Percentiles rank a stretch among this genome's conserved stretches.
phyloP scores from a whole-genome alignment of 345 rosid genomes.

The Theobroma cacao region DNA sequence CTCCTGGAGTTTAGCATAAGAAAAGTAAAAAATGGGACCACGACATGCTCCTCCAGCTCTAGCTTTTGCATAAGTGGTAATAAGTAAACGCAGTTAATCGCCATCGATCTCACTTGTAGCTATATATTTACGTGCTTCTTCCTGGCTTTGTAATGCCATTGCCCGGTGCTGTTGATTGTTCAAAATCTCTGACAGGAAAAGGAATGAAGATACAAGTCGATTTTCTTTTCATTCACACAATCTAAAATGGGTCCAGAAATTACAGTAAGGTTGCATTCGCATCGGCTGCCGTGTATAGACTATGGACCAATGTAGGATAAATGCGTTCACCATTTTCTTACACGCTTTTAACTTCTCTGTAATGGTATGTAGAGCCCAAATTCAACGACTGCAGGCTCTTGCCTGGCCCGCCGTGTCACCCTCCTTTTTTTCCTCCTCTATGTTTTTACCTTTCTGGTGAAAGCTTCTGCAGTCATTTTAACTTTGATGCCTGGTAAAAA shows the following conservation, averaged over 20 bases:
- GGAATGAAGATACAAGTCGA: constrained; percentile 2
- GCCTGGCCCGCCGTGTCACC: neutral
- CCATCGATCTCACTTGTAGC: neutral
- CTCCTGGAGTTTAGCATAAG: neutral
- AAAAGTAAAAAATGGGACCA: neutral
- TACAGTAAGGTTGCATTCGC: constrained; percentile 8
- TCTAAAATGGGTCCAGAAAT: constrained; percentile 15
- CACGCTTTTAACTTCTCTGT: neutral
- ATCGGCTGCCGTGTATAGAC: constrained; percentile 6
- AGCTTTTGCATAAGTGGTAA: neutral
- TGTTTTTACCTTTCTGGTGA: neutral
- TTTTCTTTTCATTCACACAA: constrained; percentile 18
- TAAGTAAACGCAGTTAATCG: neutral
- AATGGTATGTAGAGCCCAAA: neutral
- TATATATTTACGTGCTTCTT: neutral
- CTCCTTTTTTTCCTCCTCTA: neutral
- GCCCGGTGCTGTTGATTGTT: neutral
- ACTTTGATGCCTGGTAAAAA: neutral
- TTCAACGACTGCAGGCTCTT: neutral
- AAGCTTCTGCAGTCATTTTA: neutral
- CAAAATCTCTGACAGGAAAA: constrained; percentile 24
- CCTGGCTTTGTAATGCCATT: neutral
- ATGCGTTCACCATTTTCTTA: constrained; percentile 4
- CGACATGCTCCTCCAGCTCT: neutral
- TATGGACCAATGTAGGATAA: neutral